Evolutionary conservation across 2,329 filamentous ascomycete species (phyloP), one percentile per base, ranked within the genome.

Genomic region (Aspergillus sp.): DNA sequence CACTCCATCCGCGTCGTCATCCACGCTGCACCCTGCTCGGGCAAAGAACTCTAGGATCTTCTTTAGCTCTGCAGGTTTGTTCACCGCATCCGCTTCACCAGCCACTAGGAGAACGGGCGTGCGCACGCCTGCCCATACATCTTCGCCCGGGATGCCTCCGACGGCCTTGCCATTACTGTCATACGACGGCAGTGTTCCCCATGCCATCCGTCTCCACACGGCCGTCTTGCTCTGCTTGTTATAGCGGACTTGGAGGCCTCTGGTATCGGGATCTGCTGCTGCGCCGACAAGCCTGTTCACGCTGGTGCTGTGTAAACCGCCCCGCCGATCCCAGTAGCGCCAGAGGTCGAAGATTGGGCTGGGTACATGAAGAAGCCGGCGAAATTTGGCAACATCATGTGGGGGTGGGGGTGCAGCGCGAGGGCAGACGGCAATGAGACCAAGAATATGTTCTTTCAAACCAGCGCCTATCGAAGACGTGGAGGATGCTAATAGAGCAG

Each of bases 211-310:
- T 65, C 90, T 86, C 84, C 91, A 96, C 0, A 95, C 90, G 0
- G 89, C 83, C 0, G 92, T 95, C 65, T 84, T 86, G 64, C 91
- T 96, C 73, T 96, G 92, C 61, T 84, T 83, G 73, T 98, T 98
- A 77, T 75, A 82, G 39, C 75, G 72, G 36, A 78, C 69, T 65
- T 82, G 80, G 39, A 78, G 71, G 52, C 73, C 75, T 64, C 74
- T 75, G 2, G 78, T 78, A 61, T 79, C 75, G 8, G 69, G 63
- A 49, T 78, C 76, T 49, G 77, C 78, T 64, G 71, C 69, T 36
- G 69, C 68, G 19, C 79, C 79, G 2, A 80, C 88, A 71, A 96
- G 94, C 15, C 93, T 86, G 51, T 78, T 80, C 6, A 98, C 91
- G 66, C 92, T 96, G 2, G 83, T 79, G 71, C 93, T 97, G 47